Base-by-base conservation (phyloP, 2,329 filamentous ascomycete species). In the Ophiostoma quercus region DNA sequence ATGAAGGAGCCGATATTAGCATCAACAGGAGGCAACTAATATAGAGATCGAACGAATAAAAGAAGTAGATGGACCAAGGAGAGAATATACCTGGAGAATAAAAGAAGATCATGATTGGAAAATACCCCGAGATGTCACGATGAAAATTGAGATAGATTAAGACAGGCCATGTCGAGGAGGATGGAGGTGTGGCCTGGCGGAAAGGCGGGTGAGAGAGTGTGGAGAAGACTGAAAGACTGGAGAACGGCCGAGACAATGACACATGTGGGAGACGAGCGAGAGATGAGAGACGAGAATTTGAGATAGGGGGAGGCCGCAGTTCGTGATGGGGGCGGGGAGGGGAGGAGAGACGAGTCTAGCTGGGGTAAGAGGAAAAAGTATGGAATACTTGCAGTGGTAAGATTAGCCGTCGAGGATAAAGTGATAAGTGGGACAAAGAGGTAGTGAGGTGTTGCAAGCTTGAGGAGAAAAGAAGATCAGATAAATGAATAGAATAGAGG, bases 151-250 rank as follows among this genome's bases (percentile, higher is more conserved):
- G 51, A 57, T 57, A 57, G n/a, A 57, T 22, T 57, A 83, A 34
- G 81, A 79, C 80, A 82, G 51, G 22, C 22, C 51, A 57, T 57
- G 51, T 8, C 22, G 51, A 57, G 22, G 9, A 57, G 51, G 9
- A 6, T n/a, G 51, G 51, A 57, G 51, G 51, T 57, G n/a, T 57
- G 51, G 51, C 51, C 51, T 72, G 62, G 76, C 73, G 72, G 72
- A 69, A 74, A 72, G 19, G n/a, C 5, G n/a, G 22, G 34, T 73
- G 72, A 43, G n/a, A 25, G 62, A 32, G 6, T n/a, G 60, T 14
- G 34, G 32, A 39, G 66, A 29, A 22, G 39, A 68, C 25, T 43
- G 39, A 25, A 69, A 47, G 54, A 34, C 29, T 47, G 67, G 67
- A 65, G 67, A 70, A 25, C 54, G 16, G 12, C 37, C 22, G 25